phyloP scores from a whole-genome alignment of 108 stramenopile species.

The Cyclotella baltica region DNA sequence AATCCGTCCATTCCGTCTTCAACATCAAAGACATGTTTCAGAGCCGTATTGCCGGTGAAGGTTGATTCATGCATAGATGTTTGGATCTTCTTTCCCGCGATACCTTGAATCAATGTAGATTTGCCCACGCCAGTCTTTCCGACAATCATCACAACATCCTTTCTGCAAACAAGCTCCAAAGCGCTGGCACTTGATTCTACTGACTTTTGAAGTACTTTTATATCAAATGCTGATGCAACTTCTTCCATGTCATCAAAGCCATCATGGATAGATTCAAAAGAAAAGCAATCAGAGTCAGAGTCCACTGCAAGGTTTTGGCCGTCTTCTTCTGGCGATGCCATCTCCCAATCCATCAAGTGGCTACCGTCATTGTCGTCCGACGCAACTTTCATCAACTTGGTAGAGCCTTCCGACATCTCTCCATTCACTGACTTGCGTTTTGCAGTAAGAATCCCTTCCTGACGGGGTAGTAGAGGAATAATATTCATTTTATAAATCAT shows the following conservation, averaged over 20 bases:
- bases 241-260: neutral
- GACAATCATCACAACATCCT: constrained; percentile 54
- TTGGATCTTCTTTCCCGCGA: constrained; percentile 61
- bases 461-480: neutral
- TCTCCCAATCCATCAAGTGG: neutral
- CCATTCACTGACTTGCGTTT: neutral
- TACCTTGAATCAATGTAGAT: constrained; percentile 58
- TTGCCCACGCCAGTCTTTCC: constrained; percentile 69
- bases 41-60: constrained; percentile 40
- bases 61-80: constrained; percentile 25
- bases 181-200: constrained; percentile 51
- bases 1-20: constrained; percentile 54
- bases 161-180: constrained; percentile 47
- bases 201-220: constrained; percentile 47
- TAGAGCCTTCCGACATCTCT: neutral
- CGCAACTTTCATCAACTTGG: neutral
- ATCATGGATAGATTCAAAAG: constrained; percentile 1
- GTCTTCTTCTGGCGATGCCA: neutral
- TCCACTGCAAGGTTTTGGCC: too few species aligned
- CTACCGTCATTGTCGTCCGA: neutral
- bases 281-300: neutral
- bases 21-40: constrained; percentile 57
- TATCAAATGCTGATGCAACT: constrained; percentile 46
- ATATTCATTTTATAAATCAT: neutral
- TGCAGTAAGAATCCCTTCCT: neutral